Evolutionary conservation across 441 rosid species (phyloP), one percentile per base, ranked within the genome.

Genomic region (Breynia disticha): DNA sequence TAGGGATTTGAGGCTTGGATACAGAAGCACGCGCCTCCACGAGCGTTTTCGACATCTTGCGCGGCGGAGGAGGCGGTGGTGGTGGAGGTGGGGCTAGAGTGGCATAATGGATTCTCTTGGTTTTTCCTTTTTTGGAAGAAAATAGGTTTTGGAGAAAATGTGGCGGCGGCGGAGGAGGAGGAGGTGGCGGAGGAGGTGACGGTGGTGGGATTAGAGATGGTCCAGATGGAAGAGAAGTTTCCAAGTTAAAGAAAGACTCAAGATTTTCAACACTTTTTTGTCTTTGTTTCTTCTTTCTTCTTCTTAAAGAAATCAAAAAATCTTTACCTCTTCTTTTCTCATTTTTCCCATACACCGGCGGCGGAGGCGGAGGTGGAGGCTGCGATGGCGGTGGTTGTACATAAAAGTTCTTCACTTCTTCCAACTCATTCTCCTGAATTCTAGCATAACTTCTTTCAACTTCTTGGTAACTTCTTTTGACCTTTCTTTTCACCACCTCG

Each of bases 221-320:
- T 1, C 19, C 19, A 11, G 76, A 48, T 18, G 48, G 22, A 38
- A 59, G 18, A 32, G 54, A 21, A 2, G 81, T 48, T 50, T 82
- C 69, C 19, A 78, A 68, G 38, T 73, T 60, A 61, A 90, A 79
- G 56, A 87, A 76, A 59, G 70, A 58, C 19, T 77, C 95, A 8
- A 90, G 87, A 54, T 81, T 82, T 60, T 90, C 97, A 19, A 81
- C 77, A 65, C 97, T 90, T 67, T 76, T 81, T 73, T 83, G 90
- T 47, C 95, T 64, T 49, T 73, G 86, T 55, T 76, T 77, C 83
- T 81, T 84, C 69, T 61, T 84, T 76, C 38, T 81, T 56, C 79
- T 71, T 57, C 78, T 67, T 3, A 85, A 16, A 9, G 87, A 64
- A 46, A 16, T 68, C 41, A 81, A 71, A 61, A 87, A 74, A 10